Base-by-base conservation (phyloP, 176 grass and related monocot species). In the Coix lacrymajobi region DNA sequence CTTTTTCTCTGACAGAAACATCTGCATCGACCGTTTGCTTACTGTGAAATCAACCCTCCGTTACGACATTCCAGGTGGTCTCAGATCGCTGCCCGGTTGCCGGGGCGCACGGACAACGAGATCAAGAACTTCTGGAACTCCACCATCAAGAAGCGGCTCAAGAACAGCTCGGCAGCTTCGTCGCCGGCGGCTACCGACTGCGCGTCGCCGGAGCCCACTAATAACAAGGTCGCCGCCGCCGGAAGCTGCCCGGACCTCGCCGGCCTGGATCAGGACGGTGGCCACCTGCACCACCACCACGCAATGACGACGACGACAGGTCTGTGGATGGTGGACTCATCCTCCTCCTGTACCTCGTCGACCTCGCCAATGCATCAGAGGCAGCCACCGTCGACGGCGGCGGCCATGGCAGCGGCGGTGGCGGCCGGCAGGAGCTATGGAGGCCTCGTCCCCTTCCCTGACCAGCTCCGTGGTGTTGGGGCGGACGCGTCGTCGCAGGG, bases 101-200 rank as follows among this genome's bases (percentile, higher is more conserved):
- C 91, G 16, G 96, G 96, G 32, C 92, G 96, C 60, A 98, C 96
- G 36, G 96, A 98, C 69, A 98, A 98, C 54, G 96, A 98, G 91
- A 98, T 98, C 73, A 98, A 98, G 85, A 98, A 98, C 81, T 98
- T 98, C 60, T 98, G 96, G 96, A 98, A 98, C 88, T 98, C 96
- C 25, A 95, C 92, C 66, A 95, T 95, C 85, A 98, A 98, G 84
- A 98, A 95, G 80, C 87, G 92, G 33, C 90, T 95, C 19, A 95
- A 95, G 85, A 92, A 80, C 36, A 76, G 65, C 75, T 83, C 83
- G 7, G 12, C 75, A 19, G 54, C 82, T 32, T 77, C 86, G 26
- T 90, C 89, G 25, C 75, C 85, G 14, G 79, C 66, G 38, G 70
- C 66, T 40, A 71, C 73, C 12, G 62, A 91, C 6, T 83, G 85